Base-by-base conservation (phyloP, 2,329 filamentous ascomycete genomes). In the Penicillium frequentans region DNA sequence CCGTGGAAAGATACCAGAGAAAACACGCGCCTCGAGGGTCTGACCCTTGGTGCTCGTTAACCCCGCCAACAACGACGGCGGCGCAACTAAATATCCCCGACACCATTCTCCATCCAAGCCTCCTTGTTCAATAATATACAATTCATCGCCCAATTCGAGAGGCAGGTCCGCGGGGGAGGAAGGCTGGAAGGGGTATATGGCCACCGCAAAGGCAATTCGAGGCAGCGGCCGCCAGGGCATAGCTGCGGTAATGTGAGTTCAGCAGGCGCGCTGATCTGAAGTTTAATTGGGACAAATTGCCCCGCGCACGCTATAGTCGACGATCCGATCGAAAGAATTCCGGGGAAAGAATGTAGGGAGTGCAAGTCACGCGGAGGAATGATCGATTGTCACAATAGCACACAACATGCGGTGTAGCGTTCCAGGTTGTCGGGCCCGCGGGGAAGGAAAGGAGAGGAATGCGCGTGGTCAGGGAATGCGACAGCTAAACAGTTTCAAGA, bases 171-270 rank as follows among this genome's bases (percentile, higher is more conserved):
- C 90, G 53, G 92, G 86, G 64, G 88, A 88, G 58, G 90, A 88
- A 59, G 95, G 90, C 68, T 90, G 84, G 79, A 99, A 99, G 37
- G 95, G 95, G 75, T 93, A 96, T 65, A 89, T 93, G 81, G 93
- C 95, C 76, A 99, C 90, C 68, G 93, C 96, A 82, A 98, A 99
- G 73, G 93, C 95, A 81, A 99, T 97, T 70, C 91, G 90, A 77
- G 93, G 91, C 76, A 99, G 85, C 71, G 95, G 93, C 84, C 90
- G 88, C 95, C 95, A 99, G 84, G 93, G 91, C 93, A 96, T 96
- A 77, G 68, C 71, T 71, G 70, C 60, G 63, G 27, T 14, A 5
- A 44, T 26, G 19, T 42, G 39, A 42, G 39, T 23, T 26, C 37
- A 52, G 35, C 24, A 44, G 26, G 11, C 27, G 14, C 33, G 16